Evolutionary conservation across 345 rosid species (phyloP).

Genomic region (Corchorus capsularis): DNA sequence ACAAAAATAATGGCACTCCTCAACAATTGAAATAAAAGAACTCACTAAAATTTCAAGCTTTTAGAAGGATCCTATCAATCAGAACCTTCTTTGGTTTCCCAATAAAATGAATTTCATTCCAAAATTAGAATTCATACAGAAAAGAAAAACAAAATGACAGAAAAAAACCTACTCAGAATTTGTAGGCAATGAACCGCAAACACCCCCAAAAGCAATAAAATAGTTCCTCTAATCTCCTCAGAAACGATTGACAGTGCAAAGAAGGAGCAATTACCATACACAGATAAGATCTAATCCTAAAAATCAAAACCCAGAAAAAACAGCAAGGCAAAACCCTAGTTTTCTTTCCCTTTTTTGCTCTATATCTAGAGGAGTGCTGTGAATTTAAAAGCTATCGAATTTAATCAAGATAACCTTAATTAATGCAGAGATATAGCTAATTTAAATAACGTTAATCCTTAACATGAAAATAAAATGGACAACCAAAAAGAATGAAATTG

Average conservation of each 20-base stretch:
- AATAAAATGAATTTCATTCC: constrained; percentile 21
- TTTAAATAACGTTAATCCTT: constrained; percentile 20
- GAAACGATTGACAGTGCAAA: background rate
- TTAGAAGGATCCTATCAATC: constrained; percentile 23
- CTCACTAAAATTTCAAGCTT: background rate
- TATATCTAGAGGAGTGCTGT: background rate
- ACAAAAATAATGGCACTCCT: background rate
- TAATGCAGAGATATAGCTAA: constrained; percentile 16
- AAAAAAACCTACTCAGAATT: background rate
- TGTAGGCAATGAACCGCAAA: background rate
- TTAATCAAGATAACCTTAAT: constrained; percentile 21
- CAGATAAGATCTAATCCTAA: constrained; percentile 40
- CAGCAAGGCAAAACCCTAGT: constrained; percentile 33
- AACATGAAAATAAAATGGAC: constrained; percentile 17
- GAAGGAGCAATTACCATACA: background rate
- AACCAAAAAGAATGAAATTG: background rate
- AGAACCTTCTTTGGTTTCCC: constrained; percentile 15
- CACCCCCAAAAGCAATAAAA: constrained; percentile 1
- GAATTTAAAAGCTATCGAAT: constrained; percentile 4
- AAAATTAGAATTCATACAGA: constrained; percentile 16
- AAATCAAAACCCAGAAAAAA: constrained; percentile 15
- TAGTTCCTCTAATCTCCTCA: background rate
- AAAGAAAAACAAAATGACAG: constrained; percentile 12
- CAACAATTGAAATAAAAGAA: constrained; percentile 1
- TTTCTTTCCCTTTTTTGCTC: background rate